Conservation (phyloP, 1,139 yeast genomes). For the Sugiyamaella japonica region DNA sequence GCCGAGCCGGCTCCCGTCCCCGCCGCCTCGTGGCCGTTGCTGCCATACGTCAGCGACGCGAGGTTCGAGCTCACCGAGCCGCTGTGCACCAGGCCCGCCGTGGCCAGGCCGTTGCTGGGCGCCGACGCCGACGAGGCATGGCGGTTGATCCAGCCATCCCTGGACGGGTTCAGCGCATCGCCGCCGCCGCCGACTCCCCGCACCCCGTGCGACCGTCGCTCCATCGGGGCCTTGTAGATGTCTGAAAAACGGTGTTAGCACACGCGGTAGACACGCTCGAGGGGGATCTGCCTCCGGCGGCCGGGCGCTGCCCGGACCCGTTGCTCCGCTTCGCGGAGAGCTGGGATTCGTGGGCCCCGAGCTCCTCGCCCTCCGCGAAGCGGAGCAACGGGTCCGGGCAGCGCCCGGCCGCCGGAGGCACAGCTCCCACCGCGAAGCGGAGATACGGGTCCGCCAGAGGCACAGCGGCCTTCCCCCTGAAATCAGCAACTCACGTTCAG, state of each 20-base stretch:
- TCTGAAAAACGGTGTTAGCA: neutral
- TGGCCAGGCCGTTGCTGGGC: neutral
- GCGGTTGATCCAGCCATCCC: conserved; percentile 32
- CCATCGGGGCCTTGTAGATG: conserved; percentile 5
- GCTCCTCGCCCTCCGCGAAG: neutral
- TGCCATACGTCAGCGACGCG: neutral
- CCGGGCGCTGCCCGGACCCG: neutral
- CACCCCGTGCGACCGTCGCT: conserved; percentile 11
- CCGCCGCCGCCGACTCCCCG: conserved; percentile 1
- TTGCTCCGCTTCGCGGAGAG: neutral
- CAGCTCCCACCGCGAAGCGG: neutral
- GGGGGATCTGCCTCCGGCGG: neutral
- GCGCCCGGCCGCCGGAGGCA: neutral
- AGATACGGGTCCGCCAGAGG: neutral
- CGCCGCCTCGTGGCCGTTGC: neutral
- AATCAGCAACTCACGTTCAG: neutral
- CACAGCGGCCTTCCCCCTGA: neutral
- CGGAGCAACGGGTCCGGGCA: neutral
- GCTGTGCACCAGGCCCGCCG: conserved; percentile 1
- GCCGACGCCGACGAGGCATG: conserved; percentile 21
- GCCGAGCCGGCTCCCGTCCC: neutral
- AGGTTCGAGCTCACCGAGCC: conserved; percentile 3
- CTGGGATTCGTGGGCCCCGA: neutral
- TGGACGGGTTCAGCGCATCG: conserved; percentile 19
- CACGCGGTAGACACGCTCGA: neutral